Conservation (phyloP, 2,329 filamentous ascomycete genomes). For the Sporothrix inflata region DNA sequence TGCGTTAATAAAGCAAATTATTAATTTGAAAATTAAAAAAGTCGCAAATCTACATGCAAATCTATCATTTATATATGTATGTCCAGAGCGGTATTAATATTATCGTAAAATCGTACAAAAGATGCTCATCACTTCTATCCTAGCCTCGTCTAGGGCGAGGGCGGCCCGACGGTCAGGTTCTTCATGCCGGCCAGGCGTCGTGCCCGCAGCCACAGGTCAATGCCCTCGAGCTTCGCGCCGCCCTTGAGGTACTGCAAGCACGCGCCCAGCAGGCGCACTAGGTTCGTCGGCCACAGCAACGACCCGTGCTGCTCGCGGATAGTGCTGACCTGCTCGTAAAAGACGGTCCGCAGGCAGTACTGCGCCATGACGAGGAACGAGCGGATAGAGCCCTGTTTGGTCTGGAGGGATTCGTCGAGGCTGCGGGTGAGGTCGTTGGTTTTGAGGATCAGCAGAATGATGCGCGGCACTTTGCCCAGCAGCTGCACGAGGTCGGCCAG, state of each 20-base stretch:
- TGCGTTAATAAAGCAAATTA: background rate
- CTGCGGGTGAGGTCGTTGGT: slow-evolving; percentile 95
- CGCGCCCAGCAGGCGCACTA: slow-evolving; percentile 57
- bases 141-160: background rate
- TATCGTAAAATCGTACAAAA: slow-evolving; percentile 7
- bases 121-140: background rate
- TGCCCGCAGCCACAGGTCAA: slow-evolving; percentile 63
- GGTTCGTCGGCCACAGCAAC: slow-evolving; percentile 61
- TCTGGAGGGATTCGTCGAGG: slow-evolving; percentile 87
- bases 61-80: slow-evolving; percentile 6
- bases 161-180: slow-evolving; percentile 17
- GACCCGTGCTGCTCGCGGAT: slow-evolving; percentile 56
- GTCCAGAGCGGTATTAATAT: background rate
- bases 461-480: slow-evolving; percentile 83
- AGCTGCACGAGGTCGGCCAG: slow-evolving; percentile 86
- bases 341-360: slow-evolving; percentile 69
- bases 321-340: slow-evolving; percentile 65
- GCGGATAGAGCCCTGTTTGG: slow-evolving; percentile 66
- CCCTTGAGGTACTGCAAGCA: slow-evolving; percentile 63
- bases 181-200: slow-evolving; percentile 51
- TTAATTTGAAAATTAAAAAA: background rate
- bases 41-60: background rate
- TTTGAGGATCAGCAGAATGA: slow-evolving; percentile 94
- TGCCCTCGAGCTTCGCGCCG: slow-evolving; percentile 64
- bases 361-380: slow-evolving; percentile 69